Evolutionary conservation across 1,139 yeast species (phyloP).

Genomic region (Suhomyces maxii): DNA sequence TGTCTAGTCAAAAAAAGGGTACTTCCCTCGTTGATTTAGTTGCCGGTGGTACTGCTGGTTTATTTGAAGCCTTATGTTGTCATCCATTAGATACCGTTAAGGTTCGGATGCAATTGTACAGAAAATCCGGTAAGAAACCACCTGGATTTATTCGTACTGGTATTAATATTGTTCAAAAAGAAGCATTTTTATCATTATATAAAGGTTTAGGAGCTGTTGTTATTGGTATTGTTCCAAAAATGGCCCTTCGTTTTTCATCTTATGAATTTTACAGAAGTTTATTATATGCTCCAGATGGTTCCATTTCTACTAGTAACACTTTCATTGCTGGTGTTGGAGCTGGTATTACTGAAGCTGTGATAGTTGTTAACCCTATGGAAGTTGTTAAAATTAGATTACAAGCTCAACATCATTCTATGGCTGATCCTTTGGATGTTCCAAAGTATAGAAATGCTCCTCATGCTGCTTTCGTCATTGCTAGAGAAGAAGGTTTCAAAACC

Average conservation of each 20-base stretch:
- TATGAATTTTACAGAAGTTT: conserved; percentile 83
- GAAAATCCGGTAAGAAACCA: conserved; percentile 61
- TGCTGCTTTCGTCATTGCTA: conserved; percentile 78
- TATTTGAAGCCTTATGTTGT: conserved; percentile 93
- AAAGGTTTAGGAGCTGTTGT: conserved; percentile 97
- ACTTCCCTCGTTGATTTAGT: conserved; percentile 69
- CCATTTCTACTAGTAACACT: conserved; percentile 68
- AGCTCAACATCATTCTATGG: conserved; percentile 90
- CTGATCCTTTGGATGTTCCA: conserved; percentile 77
- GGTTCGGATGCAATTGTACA: conserved; percentile 92
- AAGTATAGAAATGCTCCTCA: conserved; percentile 93
- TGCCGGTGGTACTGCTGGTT: conserved; percentile 97
- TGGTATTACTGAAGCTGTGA: conserved; percentile 93
- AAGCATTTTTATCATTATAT: conserved; percentile 82
- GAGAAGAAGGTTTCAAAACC: conserved; percentile 88
- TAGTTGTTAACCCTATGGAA: conserved; percentile 96
- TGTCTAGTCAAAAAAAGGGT: conserved; percentile 33
- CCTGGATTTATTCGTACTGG: conserved; percentile 90
- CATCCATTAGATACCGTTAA: conserved; percentile 95
- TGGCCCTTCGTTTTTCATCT: conserved; percentile 95
- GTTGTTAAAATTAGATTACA: conserved; percentile 95
- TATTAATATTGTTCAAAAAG: conserved; percentile 70
- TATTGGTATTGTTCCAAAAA: conserved; percentile 95
- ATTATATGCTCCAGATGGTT: conserved; percentile 65
- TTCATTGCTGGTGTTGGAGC: conserved; percentile 97